phyloP scores from a whole-genome alignment of 306 rosid genomes.

The Corylus avellana region DNA sequence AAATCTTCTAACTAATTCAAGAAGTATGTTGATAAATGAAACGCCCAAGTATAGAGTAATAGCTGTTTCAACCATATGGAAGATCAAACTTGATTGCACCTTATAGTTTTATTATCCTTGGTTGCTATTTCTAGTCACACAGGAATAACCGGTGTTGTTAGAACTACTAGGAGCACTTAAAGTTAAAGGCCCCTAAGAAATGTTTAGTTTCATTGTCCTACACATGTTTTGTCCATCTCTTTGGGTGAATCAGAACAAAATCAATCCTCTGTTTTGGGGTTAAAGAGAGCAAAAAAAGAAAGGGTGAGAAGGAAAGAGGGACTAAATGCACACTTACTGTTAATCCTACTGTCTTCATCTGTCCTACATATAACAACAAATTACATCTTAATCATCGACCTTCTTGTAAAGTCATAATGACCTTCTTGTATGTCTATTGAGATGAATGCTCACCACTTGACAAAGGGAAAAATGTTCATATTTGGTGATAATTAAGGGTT shows the following conservation, averaged over 20 bases:
- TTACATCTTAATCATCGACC: no score
- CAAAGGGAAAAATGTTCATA: not conserved
- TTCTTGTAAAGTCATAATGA: no score
- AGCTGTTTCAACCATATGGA: not conserved
- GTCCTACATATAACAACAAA: no score
- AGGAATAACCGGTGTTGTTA: not conserved
- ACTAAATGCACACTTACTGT: no score
- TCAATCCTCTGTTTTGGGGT: not conserved
- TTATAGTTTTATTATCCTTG: not conserved
- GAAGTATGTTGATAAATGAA: not conserved
- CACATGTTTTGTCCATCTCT: no score
- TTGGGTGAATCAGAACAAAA: not conserved
- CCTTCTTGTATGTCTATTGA: no score
- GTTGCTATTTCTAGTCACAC: not conserved
- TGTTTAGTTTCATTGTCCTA: no score
- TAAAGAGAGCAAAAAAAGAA: not conserved
- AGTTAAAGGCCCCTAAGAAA: not conserved
- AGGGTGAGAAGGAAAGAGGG: no score
- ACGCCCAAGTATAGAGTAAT: not conserved
- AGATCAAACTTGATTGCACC: not conserved
- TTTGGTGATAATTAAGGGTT: slow-evolving; percentile 13
- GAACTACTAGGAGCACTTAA: not conserved
- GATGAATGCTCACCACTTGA: no score
- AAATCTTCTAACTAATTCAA: not conserved
- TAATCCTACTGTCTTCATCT: no score